Base-by-base conservation (phyloP, 2,329 filamentous ascomycete genomes). In the Hymenoscyphus albidus region DNA sequence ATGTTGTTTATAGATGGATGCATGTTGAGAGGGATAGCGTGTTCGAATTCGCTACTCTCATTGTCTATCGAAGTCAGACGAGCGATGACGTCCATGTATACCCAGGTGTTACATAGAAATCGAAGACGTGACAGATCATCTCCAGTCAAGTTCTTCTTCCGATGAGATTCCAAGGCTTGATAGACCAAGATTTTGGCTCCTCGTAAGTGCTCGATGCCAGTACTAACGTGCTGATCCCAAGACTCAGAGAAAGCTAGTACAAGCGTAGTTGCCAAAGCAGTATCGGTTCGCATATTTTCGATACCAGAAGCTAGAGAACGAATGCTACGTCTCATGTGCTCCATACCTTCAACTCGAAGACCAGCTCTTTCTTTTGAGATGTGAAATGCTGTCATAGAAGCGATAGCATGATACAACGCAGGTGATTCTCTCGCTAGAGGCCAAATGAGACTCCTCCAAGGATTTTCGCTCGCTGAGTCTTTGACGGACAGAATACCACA, bases 31-130 rank as follows among this genome's bases (percentile, higher is more conserved):
- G 74, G 78, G 59, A 82, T 69, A 5, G 81, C 77, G 54, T 79
- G 77, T 56, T 84, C 80, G 63, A 85, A 83, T 70, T 85, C 82
- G 58, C 80, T 80, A 2, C 79, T 80, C 13, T 85, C 83, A 31
- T 85, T 83, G 40, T 75, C 71, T 2, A 85, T 76, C 2, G 87
- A 87, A 0, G 87, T 90, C 59, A 91, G 77, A 14, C 88, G 83
- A 31, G 88, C 85, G 67, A 91, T 87, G 35, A 91, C 88, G 73
- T 90, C 87, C 83, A 90, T 88, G 71, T 91, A 91, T 7, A 90
- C 81, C 85, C 87, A 91, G 3, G 90, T 86, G 71, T 90, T 90
- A 76, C 86, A 88, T 18, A 91, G 78, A 70, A 91, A 91, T 63
- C 84, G 85, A 31, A 91, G 77, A 7, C 86, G 78, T 48, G 80